Percentiles rank a stretch among this genome's conserved stretches.
Evolutionary conservation across 805 yeast species (phyloP).

Genomic region (Nematodospora valgi): DNA sequence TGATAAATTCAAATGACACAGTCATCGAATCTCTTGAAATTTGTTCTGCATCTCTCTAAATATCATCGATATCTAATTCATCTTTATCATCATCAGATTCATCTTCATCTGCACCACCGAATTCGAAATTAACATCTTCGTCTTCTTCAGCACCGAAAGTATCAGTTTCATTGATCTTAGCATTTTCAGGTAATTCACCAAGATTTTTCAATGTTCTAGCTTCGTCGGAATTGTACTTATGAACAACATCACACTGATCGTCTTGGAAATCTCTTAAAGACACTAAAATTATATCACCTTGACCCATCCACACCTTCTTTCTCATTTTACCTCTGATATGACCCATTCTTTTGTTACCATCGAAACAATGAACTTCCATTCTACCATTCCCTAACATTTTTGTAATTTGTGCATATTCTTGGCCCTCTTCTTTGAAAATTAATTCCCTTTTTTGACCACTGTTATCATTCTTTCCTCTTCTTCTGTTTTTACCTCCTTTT

Average conservation of each 20-base stretch:
- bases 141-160: conserved; percentile 95
- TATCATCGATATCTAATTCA: conserved; percentile 89
- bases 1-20: no score
- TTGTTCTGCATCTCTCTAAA: conserved; percentile 45
- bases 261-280: conserved; percentile 98
- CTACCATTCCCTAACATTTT: conserved; percentile 99
- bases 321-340: conserved; percentile 98
- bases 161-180: conserved; percentile 96
- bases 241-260: conserved; percentile 96
- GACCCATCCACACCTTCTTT: conserved; percentile 99
- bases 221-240: conserved; percentile 95
- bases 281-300: conserved; percentile 94
- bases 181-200: conserved; percentile 97
- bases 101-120: conserved; percentile 86
- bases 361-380: conserved; percentile 92
- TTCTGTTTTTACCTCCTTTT: conserved; percentile 90
- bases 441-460: conserved; percentile 92
- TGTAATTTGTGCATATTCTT: conserved; percentile 97
- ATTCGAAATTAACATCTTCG: conserved; percentile 96
- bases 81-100: conserved; percentile 70
- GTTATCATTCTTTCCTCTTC: conserved; percentile 97
- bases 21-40: no score
- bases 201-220: conserved; percentile 93
- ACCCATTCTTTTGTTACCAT: conserved; percentile 89
- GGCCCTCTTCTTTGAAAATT: conserved; percentile 89